Evolutionary conservation across 2,329 filamentous ascomycete species (phyloP).

Genomic region (Scedosporium minutisporum): DNA sequence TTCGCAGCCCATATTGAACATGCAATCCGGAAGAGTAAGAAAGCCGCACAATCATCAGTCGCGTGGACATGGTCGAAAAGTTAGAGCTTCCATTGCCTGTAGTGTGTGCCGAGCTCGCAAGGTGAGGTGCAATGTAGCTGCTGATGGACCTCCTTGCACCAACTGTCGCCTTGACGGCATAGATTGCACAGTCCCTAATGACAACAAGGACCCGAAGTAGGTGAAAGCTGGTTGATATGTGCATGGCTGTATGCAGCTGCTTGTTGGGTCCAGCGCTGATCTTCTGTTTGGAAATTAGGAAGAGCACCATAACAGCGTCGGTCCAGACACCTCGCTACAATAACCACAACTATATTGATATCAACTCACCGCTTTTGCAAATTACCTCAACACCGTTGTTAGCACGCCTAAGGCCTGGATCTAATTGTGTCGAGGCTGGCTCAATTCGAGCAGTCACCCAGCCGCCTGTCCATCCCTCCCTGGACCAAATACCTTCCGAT

Average conservation of each 20-base stretch:
- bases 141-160: constrained; percentile 4
- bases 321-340: background rate
- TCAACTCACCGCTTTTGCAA: background rate
- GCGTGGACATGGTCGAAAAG: background rate
- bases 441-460: background rate
- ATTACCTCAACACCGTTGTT: background rate
- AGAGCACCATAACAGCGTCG: background rate
- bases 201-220: background rate
- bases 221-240: background rate
- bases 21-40: background rate
- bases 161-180: constrained; percentile 7
- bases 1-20: background rate
- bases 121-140: constrained; percentile 4
- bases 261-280: background rate
- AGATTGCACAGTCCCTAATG: background rate
- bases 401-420: background rate
- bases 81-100: constrained; percentile 3
- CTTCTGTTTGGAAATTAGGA: background rate
- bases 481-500: background rate
- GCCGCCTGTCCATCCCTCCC: background rate
- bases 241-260: background rate
- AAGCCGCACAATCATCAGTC: background rate
- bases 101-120: constrained; percentile 1
- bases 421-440: background rate
- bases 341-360: background rate